Percentiles rank a stretch among this genome's conserved stretches.
Evolutionary conservation across 2,329 filamentous ascomycete species (phyloP).

Genomic region (Penicillium psychrosexuale): DNA sequence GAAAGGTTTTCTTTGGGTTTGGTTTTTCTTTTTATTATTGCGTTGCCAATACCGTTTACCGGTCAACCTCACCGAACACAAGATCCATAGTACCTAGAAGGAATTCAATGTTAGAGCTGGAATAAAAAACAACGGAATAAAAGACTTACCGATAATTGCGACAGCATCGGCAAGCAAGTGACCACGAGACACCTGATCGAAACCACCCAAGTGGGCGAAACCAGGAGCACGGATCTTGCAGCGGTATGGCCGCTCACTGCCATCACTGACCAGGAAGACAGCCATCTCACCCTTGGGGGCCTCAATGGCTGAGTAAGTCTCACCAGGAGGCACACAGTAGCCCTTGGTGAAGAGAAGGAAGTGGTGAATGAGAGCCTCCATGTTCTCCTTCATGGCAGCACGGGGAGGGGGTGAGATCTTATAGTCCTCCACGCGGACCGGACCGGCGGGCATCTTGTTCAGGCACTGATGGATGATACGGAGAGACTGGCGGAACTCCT

Average conservation of each 20-base stretch:
- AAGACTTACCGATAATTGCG: constrained; percentile 70
- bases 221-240: constrained; percentile 97
- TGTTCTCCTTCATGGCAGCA: constrained; percentile 99
- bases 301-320: constrained; percentile 97
- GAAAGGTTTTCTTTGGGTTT: constrained; percentile 22
- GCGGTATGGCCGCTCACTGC: constrained; percentile 91
- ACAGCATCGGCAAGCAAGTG: constrained; percentile 95
- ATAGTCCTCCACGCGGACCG: constrained; percentile 96
- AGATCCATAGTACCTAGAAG: constrained; percentile 68
- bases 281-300: constrained; percentile 99
- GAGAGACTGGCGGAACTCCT: constrained; percentile 97
- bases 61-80: constrained; percentile 72
- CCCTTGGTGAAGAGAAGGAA: constrained; percentile 99
- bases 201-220: constrained; percentile 90
- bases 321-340: constrained; percentile 91
- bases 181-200: constrained; percentile 88
- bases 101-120: constrained; percentile 14
- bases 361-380: constrained; percentile 99
- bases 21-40: constrained; percentile 22
- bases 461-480: constrained; percentile 98
- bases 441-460: constrained; percentile 96
- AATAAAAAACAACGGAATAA: background rate
- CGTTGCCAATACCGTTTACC: constrained; percentile 37
- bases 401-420: constrained; percentile 96
- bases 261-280: constrained; percentile 93